Evolutionary conservation across 2,329 filamentous ascomycete species (phyloP), one percentile per base, ranked within the genome.

Genomic region (Paracoccidioides brasiliensis): DNA sequence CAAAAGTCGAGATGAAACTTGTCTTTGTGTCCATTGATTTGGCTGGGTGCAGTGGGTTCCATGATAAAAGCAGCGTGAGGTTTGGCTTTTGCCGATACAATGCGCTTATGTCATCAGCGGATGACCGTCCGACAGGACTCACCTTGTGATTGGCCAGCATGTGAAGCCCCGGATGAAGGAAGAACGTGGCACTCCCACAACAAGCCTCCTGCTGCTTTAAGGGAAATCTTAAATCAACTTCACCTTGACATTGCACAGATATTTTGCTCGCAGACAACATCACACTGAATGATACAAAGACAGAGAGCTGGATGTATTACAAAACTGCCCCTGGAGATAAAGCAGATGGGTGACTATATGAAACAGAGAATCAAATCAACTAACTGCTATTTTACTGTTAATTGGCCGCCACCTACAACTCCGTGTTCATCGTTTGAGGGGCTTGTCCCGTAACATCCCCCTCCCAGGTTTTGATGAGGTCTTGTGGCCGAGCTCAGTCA

Each of bases 401-500:
- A 22, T 22, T 22, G 22, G 22, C 22, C 22, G 22, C 22, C 30
- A 52, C 35, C 40, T 52, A 37, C 35, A 22, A 22, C 12, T 37
- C 46, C 51, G 15, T 7, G 46, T 46, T 56, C 51, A 33, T 59
- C 54, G 22, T 56, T 56, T 44, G 15, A 60, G 56, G 38, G 60
- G 44, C 46, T 63, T 64, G 14, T 60, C 62, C 9, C 57, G 52
- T 14, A 43, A 33, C 22, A 22, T 22, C 14, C 58, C 61, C 40
- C 55, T 43, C 12, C 61, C 53, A 52, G 59, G 62, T 14, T 22
- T 22, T 22, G 22, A 22, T 22, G 22, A 22, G 1, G 22, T 22
- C 22, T 58, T 56, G 43, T 59, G 56, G 5, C 64, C 63, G 51
- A 64, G 50, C 22, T 58, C 60, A 51, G 64, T 64, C 50, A 64